Conservation (phyloP, 2,329 filamentous ascomycete species). For the Alternaria triticimaculans region DNA sequence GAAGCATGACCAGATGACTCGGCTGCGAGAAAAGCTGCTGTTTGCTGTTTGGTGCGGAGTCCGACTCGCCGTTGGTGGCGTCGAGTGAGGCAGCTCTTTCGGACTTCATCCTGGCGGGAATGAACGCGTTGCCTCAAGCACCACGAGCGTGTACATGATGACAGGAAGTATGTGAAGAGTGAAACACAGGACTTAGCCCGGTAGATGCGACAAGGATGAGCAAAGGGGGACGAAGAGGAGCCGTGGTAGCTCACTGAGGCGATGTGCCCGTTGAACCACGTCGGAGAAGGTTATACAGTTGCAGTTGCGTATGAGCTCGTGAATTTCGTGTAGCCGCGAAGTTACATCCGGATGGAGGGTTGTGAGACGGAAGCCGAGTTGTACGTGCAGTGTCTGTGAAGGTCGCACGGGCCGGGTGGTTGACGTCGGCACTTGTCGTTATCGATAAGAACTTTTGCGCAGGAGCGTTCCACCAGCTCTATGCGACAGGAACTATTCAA, state of each 20-base stretch:
- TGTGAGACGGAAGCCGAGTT: neutral
- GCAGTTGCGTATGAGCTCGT: neutral
- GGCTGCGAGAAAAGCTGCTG: neutral
- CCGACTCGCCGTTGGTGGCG: neutral
- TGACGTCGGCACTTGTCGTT: slow-evolving; percentile 2
- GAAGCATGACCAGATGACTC: neutral
- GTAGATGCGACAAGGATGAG: neutral
- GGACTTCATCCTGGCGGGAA: neutral
- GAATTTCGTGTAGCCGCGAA: neutral
- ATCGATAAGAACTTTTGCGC: slow-evolving; percentile 20
- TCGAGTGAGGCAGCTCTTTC: neutral
- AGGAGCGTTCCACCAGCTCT: neutral
- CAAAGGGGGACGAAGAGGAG: neutral
- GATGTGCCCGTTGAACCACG: neutral
- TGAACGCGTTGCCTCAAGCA: neutral
- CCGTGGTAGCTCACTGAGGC: neutral
- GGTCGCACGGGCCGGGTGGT: neutral
- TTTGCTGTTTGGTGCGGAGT: neutral
- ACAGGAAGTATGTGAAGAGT: neutral
- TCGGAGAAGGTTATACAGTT: neutral
- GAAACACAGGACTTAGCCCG: neutral
- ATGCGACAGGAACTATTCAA: neutral
- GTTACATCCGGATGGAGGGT: neutral
- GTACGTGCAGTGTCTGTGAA: neutral
- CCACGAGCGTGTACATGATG: neutral